Evolutionary conservation across 495 filamentous ascomycete species (phyloP), one percentile per base, ranked within the genome.

Genomic region (Hypoxylon rickii): DNA sequence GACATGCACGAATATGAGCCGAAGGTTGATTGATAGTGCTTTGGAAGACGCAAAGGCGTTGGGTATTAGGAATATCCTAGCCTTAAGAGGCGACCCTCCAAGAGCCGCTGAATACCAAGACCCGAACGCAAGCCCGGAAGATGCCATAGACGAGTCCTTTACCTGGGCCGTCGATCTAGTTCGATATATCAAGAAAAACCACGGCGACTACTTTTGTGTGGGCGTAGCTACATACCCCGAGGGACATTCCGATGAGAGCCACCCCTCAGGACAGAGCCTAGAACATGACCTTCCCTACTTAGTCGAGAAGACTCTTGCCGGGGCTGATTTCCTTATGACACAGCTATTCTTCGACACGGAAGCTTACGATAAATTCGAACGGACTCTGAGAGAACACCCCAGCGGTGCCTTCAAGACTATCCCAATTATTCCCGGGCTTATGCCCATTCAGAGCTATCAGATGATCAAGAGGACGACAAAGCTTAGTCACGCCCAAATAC

Each of bases 301-400:
- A 40, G 81, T 96, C 21, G 92, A 96, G 51, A 98, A 98, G 79
- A 86, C 86, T 0, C 76, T 86, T 63, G 94, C 94, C 3, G 94
- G 94, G 0, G 95, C 93, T 16, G 95, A 97, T 70, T 98, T 98
- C 70, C 88, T 98, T 68, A 96, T 98, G 90, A 97, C 95, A n/a
- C 94, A 98, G 67, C 78, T 98, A 18, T 97, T 97, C 74, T 98
- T 93, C 70, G 91, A 97, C 63, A 79, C 89, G 11, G 77, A 87
- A 5, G 90, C 88, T 12, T 98, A 92, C 70, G 77, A 83, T 38
- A 76, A 75, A 29, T 97, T 91, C 68, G 93, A 96, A 75, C 77
- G 76, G 54, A 80, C 80, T 62, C 76, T 97, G 58, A 80, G 94
- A 48, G 82, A 85, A 40, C 91, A 98, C 68, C 83, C 87, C 41